Evolutionary conservation across 768 basidiomycete genomes (phyloP), one percentile per base, ranked within the genome.

Genomic region (Phallus indusiatus): DNA sequence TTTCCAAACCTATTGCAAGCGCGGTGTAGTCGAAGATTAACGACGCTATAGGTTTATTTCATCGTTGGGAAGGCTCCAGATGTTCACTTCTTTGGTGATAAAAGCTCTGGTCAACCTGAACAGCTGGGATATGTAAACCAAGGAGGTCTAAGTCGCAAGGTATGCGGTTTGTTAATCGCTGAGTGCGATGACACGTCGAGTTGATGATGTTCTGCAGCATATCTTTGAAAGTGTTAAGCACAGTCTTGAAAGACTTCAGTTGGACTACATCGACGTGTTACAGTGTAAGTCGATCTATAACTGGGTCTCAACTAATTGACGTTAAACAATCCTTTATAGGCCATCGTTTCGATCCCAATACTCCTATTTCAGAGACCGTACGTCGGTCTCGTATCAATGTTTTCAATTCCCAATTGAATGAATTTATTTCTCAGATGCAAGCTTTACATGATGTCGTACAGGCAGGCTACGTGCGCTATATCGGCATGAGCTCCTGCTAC

Each of bases 191-290:
- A 3, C 33, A 20, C 16, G 47, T 37, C n/a, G 8, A 37, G 36
- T 21, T 11, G 36, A 1, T 62, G 53, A 9, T 14, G 34, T 36
- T 50, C 12, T 14, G 1, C 28, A 89, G 82, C 81, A 84, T 64
- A 88, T 90, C 46, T 90, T 91, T 63, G 85, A 84, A 35, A 73
- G 81, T 0, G 79, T 86, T 35, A 82, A 84, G 64, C 71, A 73
- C 16, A 81, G 81, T 49, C 69, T 90, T 60, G 70, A 85, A 66
- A 77, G 88, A 17, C 75, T 91, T 1, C 84, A 88, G 49, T 68
- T 88, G 24, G 88, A 90, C 54, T 88, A 89, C 62, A 76, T 91
- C 64, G 90, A 90, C 65, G 70, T 90, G 1, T 70, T 89, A 8
- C 88, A 90, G 72, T 86, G 85, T 76, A 64, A 61, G 75, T 12